These are phyloP conservation scores for Mayamaea pseudoterrestris DNA, from an alignment of 108 stramenopile species.

Conservation along the genomic window DNA sequence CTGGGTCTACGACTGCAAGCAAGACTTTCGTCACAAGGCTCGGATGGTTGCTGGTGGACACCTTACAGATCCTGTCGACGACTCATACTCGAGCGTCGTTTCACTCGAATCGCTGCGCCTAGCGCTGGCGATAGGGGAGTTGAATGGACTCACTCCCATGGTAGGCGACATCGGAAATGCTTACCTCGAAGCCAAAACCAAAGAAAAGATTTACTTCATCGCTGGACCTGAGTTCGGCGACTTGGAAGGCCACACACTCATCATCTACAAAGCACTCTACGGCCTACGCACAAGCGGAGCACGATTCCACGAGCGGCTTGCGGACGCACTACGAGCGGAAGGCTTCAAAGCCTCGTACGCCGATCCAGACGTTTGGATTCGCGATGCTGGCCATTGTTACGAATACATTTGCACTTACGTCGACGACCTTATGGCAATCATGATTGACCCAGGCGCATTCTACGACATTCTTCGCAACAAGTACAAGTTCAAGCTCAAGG, in stretches of 20 bases:
- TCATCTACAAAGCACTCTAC: constrained; percentile 20
- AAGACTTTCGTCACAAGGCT: constrained; percentile 14
- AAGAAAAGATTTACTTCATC: constrained; percentile 16
- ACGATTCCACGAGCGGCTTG: constrained; percentile 11
- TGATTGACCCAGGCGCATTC: constrained; percentile 9
- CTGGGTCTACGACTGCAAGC: constrained; percentile 17
- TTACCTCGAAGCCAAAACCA: constrained; percentile 8
- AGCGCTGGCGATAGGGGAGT: background rate
- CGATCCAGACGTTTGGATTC: constrained; percentile 30
- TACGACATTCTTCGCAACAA: background rate
- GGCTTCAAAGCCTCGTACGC: constrained; percentile 18
- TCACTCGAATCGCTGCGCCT: background rate
- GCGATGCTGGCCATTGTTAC: constrained; percentile 3
- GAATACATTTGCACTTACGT: constrained; percentile 16
- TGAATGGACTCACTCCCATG: constrained; percentile 10
- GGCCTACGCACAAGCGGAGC: constrained; percentile 6
- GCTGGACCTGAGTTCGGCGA: constrained; percentile 24
- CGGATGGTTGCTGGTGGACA: constrained; percentile 14
- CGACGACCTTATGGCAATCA: constrained; percentile 12
- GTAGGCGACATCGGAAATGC: constrained; percentile 10
- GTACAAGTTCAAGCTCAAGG: constrained; percentile 23
- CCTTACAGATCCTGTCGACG: constrained; percentile 4
- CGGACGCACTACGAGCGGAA: constrained; percentile 4
- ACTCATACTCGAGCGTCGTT: constrained; percentile 21
- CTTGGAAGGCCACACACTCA: constrained; percentile 5